Evolutionary conservation across 2,329 filamentous ascomycete species (phyloP).

Genomic region (Fusarium sulawesiense): DNA sequence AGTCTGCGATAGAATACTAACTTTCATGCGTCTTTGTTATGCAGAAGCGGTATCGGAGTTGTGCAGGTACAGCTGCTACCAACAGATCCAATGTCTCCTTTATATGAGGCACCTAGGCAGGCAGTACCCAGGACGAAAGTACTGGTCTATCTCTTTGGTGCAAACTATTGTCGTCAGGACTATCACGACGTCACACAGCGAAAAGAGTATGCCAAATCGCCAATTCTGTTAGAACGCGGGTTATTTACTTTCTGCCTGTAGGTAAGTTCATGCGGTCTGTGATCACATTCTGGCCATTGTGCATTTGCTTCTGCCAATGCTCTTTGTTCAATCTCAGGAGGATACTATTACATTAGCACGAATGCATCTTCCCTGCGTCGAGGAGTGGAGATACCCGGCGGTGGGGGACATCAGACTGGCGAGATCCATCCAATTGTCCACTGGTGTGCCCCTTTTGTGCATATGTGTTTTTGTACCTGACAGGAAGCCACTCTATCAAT

Average conservation of each 20-base stretch:
- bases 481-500: constrained; percentile 7
- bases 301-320: constrained; percentile 6
- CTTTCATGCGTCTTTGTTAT: not conserved
- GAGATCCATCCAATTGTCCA: constrained; percentile 14
- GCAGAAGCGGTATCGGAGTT: not conserved
- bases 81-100: not conserved
- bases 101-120: not conserved
- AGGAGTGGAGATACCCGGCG: constrained; percentile 26
- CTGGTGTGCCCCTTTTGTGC: constrained; percentile 27
- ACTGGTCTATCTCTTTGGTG: not conserved
- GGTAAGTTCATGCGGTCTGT: not conserved
- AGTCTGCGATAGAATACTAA: not conserved
- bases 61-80: not conserved
- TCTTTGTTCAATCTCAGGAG: constrained; percentile 11
- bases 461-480: constrained; percentile 19
- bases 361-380: constrained; percentile 39
- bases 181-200: not conserved
- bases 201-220: not conserved
- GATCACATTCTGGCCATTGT: not conserved
- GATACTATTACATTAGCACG: constrained; percentile 1
- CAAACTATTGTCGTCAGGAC: not conserved
- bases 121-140: not conserved
- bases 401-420: constrained; percentile 11
- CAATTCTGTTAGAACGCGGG: not conserved
- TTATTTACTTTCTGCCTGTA: not conserved